Evolutionary conservation across 371 early-diverging fungal species (phyloP).

Genomic region (Mortierella sp.): DNA sequence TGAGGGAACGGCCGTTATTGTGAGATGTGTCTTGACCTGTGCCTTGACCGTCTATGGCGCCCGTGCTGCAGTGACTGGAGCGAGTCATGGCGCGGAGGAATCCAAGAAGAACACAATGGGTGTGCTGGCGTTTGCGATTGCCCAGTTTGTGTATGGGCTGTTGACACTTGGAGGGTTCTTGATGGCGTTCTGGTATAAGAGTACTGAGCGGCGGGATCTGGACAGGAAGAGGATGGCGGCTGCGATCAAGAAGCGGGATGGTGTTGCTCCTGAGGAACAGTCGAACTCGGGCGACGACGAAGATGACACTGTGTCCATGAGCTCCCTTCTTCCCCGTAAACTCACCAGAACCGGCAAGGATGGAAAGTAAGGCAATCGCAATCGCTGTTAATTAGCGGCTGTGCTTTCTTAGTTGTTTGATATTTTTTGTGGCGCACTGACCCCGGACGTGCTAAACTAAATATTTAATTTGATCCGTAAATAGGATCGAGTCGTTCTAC

Average conservation of each 20-base stretch:
- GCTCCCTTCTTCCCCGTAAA: slow-evolving; percentile 59
- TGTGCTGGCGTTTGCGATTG: slow-evolving; percentile 83
- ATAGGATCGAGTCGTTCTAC: slow-evolving; percentile 59
- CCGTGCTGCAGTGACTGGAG: slow-evolving; percentile 1
- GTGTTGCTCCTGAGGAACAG: neutral
- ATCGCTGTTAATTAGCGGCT: neutral
- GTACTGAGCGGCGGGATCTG: slow-evolving; percentile 38
- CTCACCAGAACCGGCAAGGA: slow-evolving; percentile 43
- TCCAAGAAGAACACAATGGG: slow-evolving; percentile 62
- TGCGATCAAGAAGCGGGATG: slow-evolving; percentile 18
- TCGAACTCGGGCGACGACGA: slow-evolving; percentile 7
- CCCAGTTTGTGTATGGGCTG: slow-evolving; percentile 77
- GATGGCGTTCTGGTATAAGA: slow-evolving; percentile 62
- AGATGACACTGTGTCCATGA: slow-evolving; percentile 32
- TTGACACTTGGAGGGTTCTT: slow-evolving; percentile 71
- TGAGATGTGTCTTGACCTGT: slow-evolving; percentile 79
- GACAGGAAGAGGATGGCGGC: slow-evolving; percentile 22
- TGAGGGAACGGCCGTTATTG: slow-evolving; percentile 85
- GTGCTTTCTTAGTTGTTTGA: neutral
- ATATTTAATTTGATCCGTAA: slow-evolving; percentile 3
- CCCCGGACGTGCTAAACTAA: neutral
- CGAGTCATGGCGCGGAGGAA: neutral
- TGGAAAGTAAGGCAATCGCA: slow-evolving; percentile 45
- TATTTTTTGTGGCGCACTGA: neutral
- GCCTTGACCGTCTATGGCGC: slow-evolving; percentile 71